Evolutionary conservation across 768 basidiomycete genomes (phyloP).

Genomic region (Thelephora ganbajun): DNA sequence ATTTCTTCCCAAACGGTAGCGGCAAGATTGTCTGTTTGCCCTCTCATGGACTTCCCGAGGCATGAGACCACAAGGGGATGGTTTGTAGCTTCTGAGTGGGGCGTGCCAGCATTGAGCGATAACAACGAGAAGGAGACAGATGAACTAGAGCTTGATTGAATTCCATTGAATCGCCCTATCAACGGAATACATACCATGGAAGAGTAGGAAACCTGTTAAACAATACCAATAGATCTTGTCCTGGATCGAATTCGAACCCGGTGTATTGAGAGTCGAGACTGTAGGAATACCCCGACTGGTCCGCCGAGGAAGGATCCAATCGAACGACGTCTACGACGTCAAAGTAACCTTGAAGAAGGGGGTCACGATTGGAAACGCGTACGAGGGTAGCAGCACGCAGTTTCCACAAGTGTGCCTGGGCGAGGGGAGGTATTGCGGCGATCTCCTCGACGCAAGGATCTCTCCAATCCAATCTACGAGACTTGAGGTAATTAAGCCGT

Average conservation of each 20-base stretch:
- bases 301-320: neutral
- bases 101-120: neutral
- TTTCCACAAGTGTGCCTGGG: neutral
- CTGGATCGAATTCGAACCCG: neutral
- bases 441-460: neutral
- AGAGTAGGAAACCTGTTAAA: neutral
- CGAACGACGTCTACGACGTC: neutral
- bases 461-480: neutral
- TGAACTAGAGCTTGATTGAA: neutral
- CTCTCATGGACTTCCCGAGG: neutral
- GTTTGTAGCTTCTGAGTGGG: neutral
- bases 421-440: neutral
- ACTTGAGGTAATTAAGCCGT: neutral
- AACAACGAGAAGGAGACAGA: neutral
- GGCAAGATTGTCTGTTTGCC: neutral
- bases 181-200: neutral
- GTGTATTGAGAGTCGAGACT: neutral
- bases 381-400: neutral
- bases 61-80: neutral
- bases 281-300: neutral
- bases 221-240: neutral
- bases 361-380: neutral
- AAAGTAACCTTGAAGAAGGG: neutral
- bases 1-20: neutral
- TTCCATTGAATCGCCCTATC: neutral